These are phyloP conservation scores for Cichorium intybus DNA, from an alignment of 140 eudicot genomes.

Conservation along the genomic window DNA sequence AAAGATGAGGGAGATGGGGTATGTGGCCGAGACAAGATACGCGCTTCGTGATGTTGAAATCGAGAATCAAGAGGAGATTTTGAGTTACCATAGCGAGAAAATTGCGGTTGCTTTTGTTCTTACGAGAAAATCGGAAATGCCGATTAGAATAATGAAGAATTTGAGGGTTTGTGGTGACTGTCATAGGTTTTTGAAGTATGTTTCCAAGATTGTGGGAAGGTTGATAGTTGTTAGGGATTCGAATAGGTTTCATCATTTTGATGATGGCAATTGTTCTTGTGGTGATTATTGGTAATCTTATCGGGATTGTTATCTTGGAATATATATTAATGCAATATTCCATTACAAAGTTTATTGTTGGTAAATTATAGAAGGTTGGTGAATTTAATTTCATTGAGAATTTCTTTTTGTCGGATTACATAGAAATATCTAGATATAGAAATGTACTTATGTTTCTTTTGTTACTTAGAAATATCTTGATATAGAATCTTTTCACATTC, in stretches of 20 bases:
- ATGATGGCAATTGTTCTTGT: conserved; percentile 81
- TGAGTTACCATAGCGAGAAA: conserved; percentile 88
- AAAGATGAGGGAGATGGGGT: conserved; percentile 75
- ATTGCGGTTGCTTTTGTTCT: conserved; percentile 95
- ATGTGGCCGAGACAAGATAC: conserved; percentile 59
- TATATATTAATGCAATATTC: too few species aligned
- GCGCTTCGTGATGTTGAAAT: conserved; percentile 80
- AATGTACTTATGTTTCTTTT: too few species aligned
- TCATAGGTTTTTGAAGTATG: conserved; percentile 65
- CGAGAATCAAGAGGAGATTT: conserved; percentile 80
- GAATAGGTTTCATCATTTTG: conserved; percentile 83
- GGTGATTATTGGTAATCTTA: conserved; percentile 69
- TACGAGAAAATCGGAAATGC: conserved; percentile 55
- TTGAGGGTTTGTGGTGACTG: conserved; percentile 93
- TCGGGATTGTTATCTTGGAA: background rate
- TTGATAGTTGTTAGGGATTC: conserved; percentile 79
- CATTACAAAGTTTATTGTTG: too few species aligned
- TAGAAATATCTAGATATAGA: too few species aligned
- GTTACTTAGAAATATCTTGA: too few species aligned
- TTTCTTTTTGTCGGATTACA: background rate
- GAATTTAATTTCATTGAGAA: too few species aligned
- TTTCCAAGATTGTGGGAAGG: conserved; percentile 70
- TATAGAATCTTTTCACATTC: too few species aligned
- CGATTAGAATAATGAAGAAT: conserved; percentile 92
- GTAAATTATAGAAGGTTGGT: conserved; percentile 25